Percentiles rank a stretch among this genome's conserved stretches.
These are phyloP conservation scores for Arthrobotrys musiformis DNA, from an alignment of 2,329 filamentous ascomycete species.

Conservation along the genomic window DNA sequence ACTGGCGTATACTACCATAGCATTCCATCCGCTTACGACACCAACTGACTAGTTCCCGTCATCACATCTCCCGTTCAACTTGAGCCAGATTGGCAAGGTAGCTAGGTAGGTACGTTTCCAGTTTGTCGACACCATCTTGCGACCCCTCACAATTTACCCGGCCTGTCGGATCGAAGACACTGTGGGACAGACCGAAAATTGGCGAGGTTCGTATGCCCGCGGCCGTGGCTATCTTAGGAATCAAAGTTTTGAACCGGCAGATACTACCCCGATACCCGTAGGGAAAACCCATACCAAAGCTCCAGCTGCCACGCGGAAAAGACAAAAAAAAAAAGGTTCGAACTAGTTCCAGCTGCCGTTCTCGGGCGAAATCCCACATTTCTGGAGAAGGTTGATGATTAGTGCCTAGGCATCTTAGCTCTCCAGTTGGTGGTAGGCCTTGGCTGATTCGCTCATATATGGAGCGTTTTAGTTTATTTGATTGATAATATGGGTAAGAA, in stretches of 20 bases:
- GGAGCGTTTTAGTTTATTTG: slow-evolving; percentile 11
- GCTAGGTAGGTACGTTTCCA: neutral
- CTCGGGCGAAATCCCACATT: slow-evolving; percentile 21
- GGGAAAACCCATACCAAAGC: neutral
- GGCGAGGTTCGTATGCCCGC: neutral
- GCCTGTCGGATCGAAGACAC: slow-evolving; percentile 30
- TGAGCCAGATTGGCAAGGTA: too few relatives aligned
- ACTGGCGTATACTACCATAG: neutral
- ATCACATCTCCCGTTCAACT: slow-evolving; percentile 29
- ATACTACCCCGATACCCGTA: slow-evolving; percentile 29
- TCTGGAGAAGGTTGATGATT: slow-evolving; percentile 16
- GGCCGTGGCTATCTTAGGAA: slow-evolving; percentile 6
- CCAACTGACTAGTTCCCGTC: slow-evolving; percentile 25
- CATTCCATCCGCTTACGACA: slow-evolving; percentile 9
- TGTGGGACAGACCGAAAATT: slow-evolving; percentile 9
- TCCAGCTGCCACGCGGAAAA: slow-evolving; percentile 12
- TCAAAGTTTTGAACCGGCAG: slow-evolving; percentile 28
- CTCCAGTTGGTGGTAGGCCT: slow-evolving; percentile 21
- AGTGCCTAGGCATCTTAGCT: slow-evolving; percentile 45
- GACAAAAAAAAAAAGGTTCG: neutral
- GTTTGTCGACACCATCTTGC: slow-evolving; percentile 1
- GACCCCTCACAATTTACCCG: slow-evolving; percentile 46
- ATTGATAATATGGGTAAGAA: slow-evolving; percentile 33
- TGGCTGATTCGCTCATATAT: slow-evolving; percentile 23
- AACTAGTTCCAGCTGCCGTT: slow-evolving; percentile 24